Evolutionary conservation across 495 filamentous ascomycete genomes (phyloP), one percentile per base, ranked within the genome.

Genomic region (Letharia lupina): DNA sequence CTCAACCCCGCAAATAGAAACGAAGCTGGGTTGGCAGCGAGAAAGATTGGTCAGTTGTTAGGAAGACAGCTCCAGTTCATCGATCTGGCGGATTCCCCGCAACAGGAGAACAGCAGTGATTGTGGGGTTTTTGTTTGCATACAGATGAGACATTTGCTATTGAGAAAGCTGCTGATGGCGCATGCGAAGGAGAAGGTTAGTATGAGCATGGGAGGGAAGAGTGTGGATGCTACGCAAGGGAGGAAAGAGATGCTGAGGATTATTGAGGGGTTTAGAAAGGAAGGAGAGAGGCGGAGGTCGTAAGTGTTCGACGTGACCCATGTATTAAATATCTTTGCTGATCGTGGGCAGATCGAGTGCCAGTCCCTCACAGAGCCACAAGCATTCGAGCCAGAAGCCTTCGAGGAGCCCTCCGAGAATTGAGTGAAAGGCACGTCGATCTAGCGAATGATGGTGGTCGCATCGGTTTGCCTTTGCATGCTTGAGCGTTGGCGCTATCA

Each of bases 121-220:
- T 99, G 95, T 73, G 95, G 95, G 18, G 91, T 99, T 0, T 97
- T 91, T 74, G 95, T 99, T 3, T 98, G 95, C 74, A 83, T 96
- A 69, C 82, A 89, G 64, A 99, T 98, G 93, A 83, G 89, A 48
- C 85, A 96, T 75, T 76, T 99, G 20, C 83, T 98, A 28, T 75
- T 96, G 45, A 91, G 89, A 75, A 81, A 89, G 57, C 77, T 99
- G n/a, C 77, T 99, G 54, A 82, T 79, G 56, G 90, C 89, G 6
- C 87, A 89, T 70, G 83, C 86, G 2, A 83, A 82, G 61, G 83
- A 91, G 73, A 94, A 94, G 75, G 85, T 97, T n/a, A 91, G 85
- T 68, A 97, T 98, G 93, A 91, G 87, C 67, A 87, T 99, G 81
- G 86, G 83, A 0, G 88, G 88, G 16, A 89, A 87, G 70, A 81